These are phyloP conservation scores for Dendrobium nobile DNA, from an alignment of 106 monocot genomes.

Conservation along the genomic window DNA sequence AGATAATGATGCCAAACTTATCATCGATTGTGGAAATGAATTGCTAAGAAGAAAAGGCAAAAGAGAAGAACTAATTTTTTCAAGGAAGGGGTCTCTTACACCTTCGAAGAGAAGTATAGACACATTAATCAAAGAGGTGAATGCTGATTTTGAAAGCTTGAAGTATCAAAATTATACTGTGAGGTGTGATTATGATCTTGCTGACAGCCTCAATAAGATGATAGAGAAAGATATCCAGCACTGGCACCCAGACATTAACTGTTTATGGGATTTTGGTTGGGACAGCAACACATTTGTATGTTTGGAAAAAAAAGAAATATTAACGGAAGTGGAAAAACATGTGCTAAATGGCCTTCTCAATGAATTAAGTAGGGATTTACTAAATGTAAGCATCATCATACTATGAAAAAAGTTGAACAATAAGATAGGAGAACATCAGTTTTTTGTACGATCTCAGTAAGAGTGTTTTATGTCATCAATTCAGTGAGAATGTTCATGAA, in stretches of 20 bases:
- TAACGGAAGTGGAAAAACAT: conserved; percentile 49
- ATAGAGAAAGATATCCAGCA: conserved; percentile 39
- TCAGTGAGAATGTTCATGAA: neutral
- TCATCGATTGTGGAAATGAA: conserved; percentile 49
- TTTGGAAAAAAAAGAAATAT: conserved; percentile 34
- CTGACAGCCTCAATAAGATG: conserved; percentile 31
- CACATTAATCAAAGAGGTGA: conserved; percentile 44
- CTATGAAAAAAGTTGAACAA: neutral
- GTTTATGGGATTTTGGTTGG: conserved; percentile 73
- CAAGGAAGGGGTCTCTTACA: neutral
- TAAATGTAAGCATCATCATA: conserved; percentile 13
- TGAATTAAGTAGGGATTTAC: conserved; percentile 41
- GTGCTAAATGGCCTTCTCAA: conserved; percentile 47
- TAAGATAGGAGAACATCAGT: neutral
- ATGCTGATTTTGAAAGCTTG: conserved; percentile 40
- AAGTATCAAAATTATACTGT: conserved; percentile 7
- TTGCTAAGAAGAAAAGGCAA: conserved; percentile 53
- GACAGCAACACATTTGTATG: conserved; percentile 18
- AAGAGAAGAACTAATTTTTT: conserved; percentile 24
- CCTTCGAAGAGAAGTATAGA: conserved; percentile 27
- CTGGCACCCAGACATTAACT: conserved; percentile 46
- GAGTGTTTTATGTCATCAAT: neutral
- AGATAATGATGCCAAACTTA: conserved; percentile 19
- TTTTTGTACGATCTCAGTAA: neutral
- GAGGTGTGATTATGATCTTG: conserved; percentile 14